Conservation (phyloP, 164 flowering plant genomes). For the Hamamelis virginiana region DNA sequence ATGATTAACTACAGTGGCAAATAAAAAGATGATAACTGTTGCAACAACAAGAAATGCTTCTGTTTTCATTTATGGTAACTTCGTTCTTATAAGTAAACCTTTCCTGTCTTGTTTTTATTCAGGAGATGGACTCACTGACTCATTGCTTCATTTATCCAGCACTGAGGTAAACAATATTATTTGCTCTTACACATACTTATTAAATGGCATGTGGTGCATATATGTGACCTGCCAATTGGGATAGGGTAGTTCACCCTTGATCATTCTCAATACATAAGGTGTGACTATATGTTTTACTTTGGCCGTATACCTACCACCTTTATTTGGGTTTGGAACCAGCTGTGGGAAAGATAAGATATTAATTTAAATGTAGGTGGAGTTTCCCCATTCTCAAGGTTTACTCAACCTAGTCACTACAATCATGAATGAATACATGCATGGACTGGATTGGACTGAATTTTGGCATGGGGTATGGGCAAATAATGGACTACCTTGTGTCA, state of each 20-base stretch:
- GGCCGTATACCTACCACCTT: no score
- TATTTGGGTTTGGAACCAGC: no score
- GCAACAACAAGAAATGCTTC: background rate
- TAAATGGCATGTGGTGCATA: background rate
- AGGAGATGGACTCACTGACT: slow-evolving; percentile 93
- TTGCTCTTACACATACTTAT: background rate
- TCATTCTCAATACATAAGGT: no score
- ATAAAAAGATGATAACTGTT: background rate
- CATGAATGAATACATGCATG: no score
- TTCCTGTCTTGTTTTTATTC: slow-evolving; percentile 9
- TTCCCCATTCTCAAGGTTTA: no score
- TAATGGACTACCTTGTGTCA: background rate
- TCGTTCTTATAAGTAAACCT: background rate
- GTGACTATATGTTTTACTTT: no score
- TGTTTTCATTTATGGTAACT: background rate
- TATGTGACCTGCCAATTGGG: background rate
- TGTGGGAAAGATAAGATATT: no score
- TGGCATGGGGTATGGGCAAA: background rate
- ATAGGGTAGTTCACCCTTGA: background rate
- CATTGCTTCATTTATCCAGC: slow-evolving; percentile 67
- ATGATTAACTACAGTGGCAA: background rate
- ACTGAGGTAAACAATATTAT: slow-evolving; percentile 52
- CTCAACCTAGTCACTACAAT: no score
- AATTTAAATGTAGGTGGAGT: no score
- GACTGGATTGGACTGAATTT: no score